Base-by-base conservation (phyloP, 2,329 filamentous ascomycete species). In the Nemania sp. region DNA sequence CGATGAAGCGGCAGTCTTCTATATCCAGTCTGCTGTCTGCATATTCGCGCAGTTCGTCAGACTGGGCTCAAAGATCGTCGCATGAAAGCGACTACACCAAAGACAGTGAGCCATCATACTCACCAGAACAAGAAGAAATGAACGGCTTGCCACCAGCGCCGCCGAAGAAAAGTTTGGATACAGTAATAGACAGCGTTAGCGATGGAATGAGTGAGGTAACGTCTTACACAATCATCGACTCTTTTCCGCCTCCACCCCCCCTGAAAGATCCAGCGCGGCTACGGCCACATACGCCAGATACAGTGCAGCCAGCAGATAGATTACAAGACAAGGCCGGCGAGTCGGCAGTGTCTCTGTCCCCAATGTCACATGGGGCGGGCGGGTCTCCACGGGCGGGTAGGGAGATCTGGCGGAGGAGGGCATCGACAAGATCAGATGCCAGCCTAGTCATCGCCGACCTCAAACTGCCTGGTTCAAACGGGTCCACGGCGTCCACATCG, bases 21-120 rank as follows among this genome's bases (percentile, higher is more conserved):
- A 69, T 83, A 46, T 80, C 76, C 12, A 83, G 80, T 64, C 69
- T 84, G 9, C 62, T 84, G 30, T 82, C 79, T 9, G 80, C 81
- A 17, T 84, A 84, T 63, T 78, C 78, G 45, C 70, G 72, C 57
- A 76, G 73, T 40, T 75, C 75, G 6, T 74, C 73, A 37, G 77
- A 76, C 45, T 77, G 73, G 3, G 68, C 73, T 33, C 69, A 73
- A 26, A 70, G 68, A 52, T 75, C 74, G 3, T 77, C 75, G 15
- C 72, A 75, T 49, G 74, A 68, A 39, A 72, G 70, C 26, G 56
- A 64, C 33, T 66, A 64, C 55, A 73, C 72, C 39, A 72, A 71
- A 56, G 66, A 69, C 37, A 72, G 69, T 44, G 68, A 70, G 15
- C 67, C 65, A 23, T 65, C 66, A 24, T 64, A 68, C 63, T 70